Evolutionary conservation across 2,329 filamentous ascomycete species (phyloP).

Genomic region (Coniochaeta pulveracea): DNA sequence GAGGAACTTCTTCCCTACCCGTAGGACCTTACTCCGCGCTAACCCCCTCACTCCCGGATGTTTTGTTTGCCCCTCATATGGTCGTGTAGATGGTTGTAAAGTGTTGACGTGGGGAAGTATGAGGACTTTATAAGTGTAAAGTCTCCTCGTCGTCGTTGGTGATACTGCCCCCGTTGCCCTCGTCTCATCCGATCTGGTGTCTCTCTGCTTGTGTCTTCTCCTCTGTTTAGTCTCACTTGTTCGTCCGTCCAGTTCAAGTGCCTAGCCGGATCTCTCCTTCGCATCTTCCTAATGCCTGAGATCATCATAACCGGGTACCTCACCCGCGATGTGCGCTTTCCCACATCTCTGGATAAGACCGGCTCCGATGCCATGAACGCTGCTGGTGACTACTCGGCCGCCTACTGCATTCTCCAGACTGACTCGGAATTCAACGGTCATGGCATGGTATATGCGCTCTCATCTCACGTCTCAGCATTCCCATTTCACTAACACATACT

Average conservation of each 20-base stretch:
- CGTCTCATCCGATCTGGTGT: too few relatives aligned
- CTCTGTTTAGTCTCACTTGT: too few relatives aligned
- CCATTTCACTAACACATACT: conserved; percentile 4
- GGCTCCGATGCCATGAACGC: conserved; percentile 96
- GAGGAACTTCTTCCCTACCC: conserved; percentile 1
- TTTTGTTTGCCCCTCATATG: conserved; percentile 1
- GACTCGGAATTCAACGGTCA: conserved; percentile 62
- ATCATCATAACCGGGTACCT: conserved; percentile 63
- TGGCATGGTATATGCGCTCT: conserved; percentile 51
- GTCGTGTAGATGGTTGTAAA: neutral
- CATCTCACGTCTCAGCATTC: neutral
- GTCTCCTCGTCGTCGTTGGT: too few relatives aligned
- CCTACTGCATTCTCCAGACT: conserved; percentile 87
- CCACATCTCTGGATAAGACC: conserved; percentile 93
- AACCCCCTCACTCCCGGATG: too few relatives aligned
- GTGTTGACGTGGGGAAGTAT: neutral
- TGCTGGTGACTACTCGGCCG: conserved; percentile 82
- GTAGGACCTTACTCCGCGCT: too few relatives aligned
- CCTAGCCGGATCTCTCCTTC: too few relatives aligned
- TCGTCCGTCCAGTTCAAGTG: too few relatives aligned
- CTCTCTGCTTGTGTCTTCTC: too few relatives aligned
- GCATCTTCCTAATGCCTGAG: conserved; percentile 29
- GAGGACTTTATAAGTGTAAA: conserved; percentile 4
- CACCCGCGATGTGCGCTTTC: conserved; percentile 66
- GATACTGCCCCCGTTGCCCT: too few relatives aligned